Conservation (phyloP, 2,329 filamentous ascomycete genomes). For the Ascocoryne sarcoides region DNA sequence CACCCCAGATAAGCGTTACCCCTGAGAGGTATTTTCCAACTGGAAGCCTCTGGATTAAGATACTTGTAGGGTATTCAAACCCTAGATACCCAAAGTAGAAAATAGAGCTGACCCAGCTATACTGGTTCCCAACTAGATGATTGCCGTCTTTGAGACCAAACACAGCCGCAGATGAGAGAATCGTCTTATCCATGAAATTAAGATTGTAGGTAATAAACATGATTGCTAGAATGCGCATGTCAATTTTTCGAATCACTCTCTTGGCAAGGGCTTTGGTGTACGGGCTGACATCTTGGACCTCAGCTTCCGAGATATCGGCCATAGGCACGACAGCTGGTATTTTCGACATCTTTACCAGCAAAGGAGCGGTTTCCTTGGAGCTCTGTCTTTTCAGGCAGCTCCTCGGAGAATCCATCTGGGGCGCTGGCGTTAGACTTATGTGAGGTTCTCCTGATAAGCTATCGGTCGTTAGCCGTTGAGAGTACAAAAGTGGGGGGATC, state of each 20-base stretch:
- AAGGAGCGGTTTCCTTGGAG: not conserved
- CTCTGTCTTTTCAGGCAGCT: too few relatives aligned
- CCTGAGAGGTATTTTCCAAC: slow-evolving; percentile 43
- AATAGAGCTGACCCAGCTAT: slow-evolving; percentile 38
- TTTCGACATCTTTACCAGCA: not conserved
- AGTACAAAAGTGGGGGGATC: slow-evolving; percentile 1
- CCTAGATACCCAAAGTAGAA: slow-evolving; percentile 41
- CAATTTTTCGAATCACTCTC: slow-evolving; percentile 45
- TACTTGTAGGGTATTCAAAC: slow-evolving; percentile 31
- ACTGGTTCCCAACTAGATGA: slow-evolving; percentile 37
- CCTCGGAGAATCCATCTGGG: too few relatives aligned
- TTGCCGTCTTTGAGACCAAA: slow-evolving; percentile 40
- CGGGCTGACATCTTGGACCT: slow-evolving; percentile 9
- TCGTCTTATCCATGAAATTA: slow-evolving; percentile 37
- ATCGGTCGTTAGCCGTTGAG: not conserved
- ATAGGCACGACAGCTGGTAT: slow-evolving; percentile 3
- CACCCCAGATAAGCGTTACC: slow-evolving; percentile 27
- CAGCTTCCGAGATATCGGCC: slow-evolving; percentile 2
- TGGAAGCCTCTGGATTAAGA: slow-evolving; percentile 43
- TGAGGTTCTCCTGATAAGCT: not conserved
- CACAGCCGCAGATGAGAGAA: slow-evolving; percentile 35
- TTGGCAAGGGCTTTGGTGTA: slow-evolving; percentile 22
- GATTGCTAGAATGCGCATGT: slow-evolving; percentile 43
- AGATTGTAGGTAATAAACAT: slow-evolving; percentile 49
- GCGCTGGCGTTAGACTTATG: too few relatives aligned